A percentile compares a stretch with the other conserved stretches of the same genome.
These are phyloP conservation scores for Maudiozyma bulderi DNA, from an alignment of 805 yeast genomes.

Conservation along the genomic window DNA sequence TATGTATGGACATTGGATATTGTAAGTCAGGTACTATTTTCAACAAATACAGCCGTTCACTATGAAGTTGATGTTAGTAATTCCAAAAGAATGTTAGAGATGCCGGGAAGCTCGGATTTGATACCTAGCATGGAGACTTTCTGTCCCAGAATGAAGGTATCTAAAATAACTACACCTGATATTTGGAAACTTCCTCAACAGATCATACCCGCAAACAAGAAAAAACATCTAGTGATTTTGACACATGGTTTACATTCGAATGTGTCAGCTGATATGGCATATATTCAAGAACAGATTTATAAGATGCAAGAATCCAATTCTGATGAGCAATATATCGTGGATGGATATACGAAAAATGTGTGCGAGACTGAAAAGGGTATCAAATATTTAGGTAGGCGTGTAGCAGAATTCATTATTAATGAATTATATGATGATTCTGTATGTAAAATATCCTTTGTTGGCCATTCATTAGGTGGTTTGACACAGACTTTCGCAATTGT, in stretches of 20 bases:
- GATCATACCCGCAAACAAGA: constrained; percentile 26
- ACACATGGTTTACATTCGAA: constrained; percentile 78
- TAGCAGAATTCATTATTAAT: constrained; percentile 56
- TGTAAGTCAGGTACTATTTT: constrained; percentile 61
- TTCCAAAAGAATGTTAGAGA: constrained; percentile 23
- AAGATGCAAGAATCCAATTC: constrained; percentile 25
- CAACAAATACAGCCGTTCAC: constrained; percentile 47
- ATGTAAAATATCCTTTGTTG: constrained; percentile 56
- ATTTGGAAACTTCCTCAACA: constrained; percentile 57
- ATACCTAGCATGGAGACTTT: constrained; percentile 25
- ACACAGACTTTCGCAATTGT: constrained; percentile 73
- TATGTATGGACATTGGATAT: constrained; percentile 68
- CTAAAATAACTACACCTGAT: constrained; percentile 49
- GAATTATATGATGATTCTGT: constrained; percentile 37
- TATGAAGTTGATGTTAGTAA: constrained; percentile 52
- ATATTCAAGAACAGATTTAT: constrained; percentile 61
- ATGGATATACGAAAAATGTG: constrained; percentile 61
- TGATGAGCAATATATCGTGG: constrained; percentile 44
- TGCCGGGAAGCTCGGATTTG: constrained; percentile 11
- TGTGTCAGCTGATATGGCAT: constrained; percentile 64
- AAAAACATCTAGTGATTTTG: constrained; percentile 53
- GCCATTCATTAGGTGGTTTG: constrained; percentile 73
- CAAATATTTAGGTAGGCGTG: constrained; percentile 58
- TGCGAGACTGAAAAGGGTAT: constrained; percentile 76
- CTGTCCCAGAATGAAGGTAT: constrained; percentile 35